phyloP scores from a whole-genome alignment of 1,284 basidiomycete genomes.

The Fomitopsis betulina region DNA sequence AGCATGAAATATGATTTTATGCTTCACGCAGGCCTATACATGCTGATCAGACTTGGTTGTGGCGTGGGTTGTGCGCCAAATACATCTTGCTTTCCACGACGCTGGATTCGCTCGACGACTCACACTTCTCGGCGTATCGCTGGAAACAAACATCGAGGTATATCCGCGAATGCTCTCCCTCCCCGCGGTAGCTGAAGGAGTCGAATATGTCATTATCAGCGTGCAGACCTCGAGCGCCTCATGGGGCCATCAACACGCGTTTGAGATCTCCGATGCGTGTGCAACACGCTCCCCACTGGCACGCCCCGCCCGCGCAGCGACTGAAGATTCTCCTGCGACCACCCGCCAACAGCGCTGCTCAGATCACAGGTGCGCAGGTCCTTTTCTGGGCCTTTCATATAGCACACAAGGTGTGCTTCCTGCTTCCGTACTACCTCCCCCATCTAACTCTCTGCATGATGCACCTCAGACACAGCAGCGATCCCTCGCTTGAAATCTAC shows the following conservation, averaged over 20 bases:
- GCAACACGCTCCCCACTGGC: background rate
- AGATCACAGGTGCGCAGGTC: conserved; percentile 4
- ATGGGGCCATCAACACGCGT: conserved; percentile 8
- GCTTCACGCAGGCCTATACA: too few relatives aligned
- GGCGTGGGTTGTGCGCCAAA: too few relatives aligned
- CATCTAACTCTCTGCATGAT: conserved; percentile 20
- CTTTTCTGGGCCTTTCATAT: conserved; percentile 1
- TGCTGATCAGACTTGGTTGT: too few relatives aligned
- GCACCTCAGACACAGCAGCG: conserved; percentile 53
- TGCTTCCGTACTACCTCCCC: conserved; percentile 12
- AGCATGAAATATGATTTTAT: too few relatives aligned
- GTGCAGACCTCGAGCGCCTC: background rate
- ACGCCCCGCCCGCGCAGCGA: background rate
- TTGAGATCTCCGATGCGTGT: conserved; percentile 11
- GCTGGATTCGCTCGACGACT: too few relatives aligned
- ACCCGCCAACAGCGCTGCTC: conserved; percentile 1
- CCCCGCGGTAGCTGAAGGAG: background rate
- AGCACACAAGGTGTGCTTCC: conserved; percentile 2
- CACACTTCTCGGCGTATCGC: too few relatives aligned
- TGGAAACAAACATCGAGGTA: too few relatives aligned
- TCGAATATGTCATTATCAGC: background rate
- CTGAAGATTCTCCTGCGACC: conserved; percentile 4
- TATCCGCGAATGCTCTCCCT: background rate
- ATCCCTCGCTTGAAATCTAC: conserved; percentile 59
- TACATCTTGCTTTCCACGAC: too few relatives aligned